phyloP scores from a whole-genome alignment of 805 yeast genomes.

The Candida insectorum region DNA sequence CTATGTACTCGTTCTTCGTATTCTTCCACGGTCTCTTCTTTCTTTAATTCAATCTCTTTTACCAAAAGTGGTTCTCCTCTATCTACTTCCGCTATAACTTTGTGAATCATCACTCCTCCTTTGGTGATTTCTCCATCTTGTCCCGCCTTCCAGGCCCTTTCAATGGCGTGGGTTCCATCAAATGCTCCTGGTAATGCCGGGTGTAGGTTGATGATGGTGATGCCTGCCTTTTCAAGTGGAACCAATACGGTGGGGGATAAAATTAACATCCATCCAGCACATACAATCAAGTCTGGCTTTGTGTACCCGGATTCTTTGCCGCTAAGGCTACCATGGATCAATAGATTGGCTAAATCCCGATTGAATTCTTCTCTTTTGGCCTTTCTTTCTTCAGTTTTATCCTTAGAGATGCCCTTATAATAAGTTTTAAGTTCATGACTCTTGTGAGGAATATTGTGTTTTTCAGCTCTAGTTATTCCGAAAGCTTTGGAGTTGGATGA shows the following conservation, averaged over 20 bases:
- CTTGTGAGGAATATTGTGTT: slow-evolving; percentile 63
- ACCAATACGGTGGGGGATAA: slow-evolving; percentile 71
- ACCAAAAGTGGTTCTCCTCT: slow-evolving; percentile 87
- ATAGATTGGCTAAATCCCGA: slow-evolving; percentile 66
- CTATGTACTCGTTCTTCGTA: slow-evolving; percentile 83
- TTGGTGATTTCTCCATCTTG: slow-evolving; percentile 71
- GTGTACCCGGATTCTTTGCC: slow-evolving; percentile 32
- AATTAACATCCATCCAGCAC: slow-evolving; percentile 99
- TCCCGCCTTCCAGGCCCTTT: slow-evolving; percentile 93
- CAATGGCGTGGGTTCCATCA: slow-evolving; percentile 96
- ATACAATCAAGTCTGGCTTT: slow-evolving; percentile 82
- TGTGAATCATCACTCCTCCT: slow-evolving; percentile 96
- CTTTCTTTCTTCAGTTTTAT: slow-evolving; percentile 53
- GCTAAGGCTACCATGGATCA: slow-evolving; percentile 47
- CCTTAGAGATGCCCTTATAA: slow-evolving; percentile 72
- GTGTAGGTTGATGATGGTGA: slow-evolving; percentile 88
- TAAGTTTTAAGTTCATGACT: slow-evolving; percentile 71
- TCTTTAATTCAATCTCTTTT: slow-evolving; percentile 65
- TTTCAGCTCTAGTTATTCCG: slow-evolving; percentile 77
- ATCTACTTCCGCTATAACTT: slow-evolving; percentile 95
- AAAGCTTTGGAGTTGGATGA: slow-evolving; percentile 86
- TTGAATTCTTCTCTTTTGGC: slow-evolving; percentile 71
- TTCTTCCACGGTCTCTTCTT: slow-evolving; percentile 72
- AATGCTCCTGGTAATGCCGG: slow-evolving; percentile 97
- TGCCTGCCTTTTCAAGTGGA: slow-evolving; percentile 55